Base-by-base conservation (phyloP, 305 asterid species). In the Plantago rigida region DNA sequence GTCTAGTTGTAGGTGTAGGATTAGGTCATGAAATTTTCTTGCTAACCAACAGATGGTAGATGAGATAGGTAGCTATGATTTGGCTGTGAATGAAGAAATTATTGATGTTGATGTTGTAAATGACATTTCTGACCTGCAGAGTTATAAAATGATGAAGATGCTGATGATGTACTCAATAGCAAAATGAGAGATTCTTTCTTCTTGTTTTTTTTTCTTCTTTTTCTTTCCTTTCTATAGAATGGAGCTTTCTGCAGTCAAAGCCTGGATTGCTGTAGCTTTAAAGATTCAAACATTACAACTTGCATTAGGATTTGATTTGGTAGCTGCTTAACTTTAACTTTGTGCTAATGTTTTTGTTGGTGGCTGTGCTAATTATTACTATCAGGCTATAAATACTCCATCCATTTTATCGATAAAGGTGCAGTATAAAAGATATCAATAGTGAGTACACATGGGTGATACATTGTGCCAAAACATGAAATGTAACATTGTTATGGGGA, bases 31-130 rank as follows among this genome's bases (percentile, higher is more conserved):
- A 52, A 47, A 31, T 49, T 31, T 45, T 64, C 49, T 29, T 60
- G 72, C 50, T 50, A 47, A 66, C 48, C 44, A 71, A 41, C 46
- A 41, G 9, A 63, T 45, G 39, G 69, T 68, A 39, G 47, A 31
- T 45, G 49, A 63, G 39, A 64, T 68, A 50, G 52, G 34, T 45
- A 26, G 51, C 42, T 46, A 49, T 54, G 39, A 56, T 59, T 52
- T 66, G 11, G 36, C 26, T 51, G 54, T 52, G 64, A 55, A 34
- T 22, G 50, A 19, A 64, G 49, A 69, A 42, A 54, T 29, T 41
- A 28, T 17, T 44, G 53, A 59, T 63, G 58, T 67, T 53, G 17
- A 36, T 46, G 53, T 46, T 60, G 64, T 60, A 60, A 60, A 47
- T 60, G 44, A 58, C 65, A 66, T 22, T 66, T 61, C 59, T 49